Evolutionary conservation across 2,329 filamentous ascomycete species (phyloP), one percentile per base, ranked within the genome.

Genomic region (Coleophoma eucalyptorum): DNA sequence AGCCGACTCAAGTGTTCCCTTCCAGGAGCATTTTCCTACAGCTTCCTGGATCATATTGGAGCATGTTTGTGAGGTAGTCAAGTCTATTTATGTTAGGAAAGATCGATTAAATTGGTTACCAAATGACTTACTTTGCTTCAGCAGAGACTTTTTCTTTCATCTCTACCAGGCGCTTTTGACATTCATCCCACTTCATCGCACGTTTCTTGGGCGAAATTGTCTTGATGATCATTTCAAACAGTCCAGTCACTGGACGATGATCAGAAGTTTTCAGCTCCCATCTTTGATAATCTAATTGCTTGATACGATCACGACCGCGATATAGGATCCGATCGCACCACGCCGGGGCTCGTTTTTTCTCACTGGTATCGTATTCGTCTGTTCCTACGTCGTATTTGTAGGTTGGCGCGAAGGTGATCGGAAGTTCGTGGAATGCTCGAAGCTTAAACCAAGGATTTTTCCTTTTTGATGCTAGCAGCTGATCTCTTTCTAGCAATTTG

Each of bases 371-470:
- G 68, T 97, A 99, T 6, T 83, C 87, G 65, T 97, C 93, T 0
- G 90, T 95, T 15, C 92, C 92, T 0, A 97, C 90, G 61, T 99
- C 94, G 67, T 99, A 99, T 68, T 99, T 99, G 76, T 99, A 99
- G 0, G 94, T 99, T 1, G 94, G 94, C 7, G 90, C 86, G 66
- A 99, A 99, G 0, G 84, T 87, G 62, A 99, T 97, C 1, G 88
- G 89, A 50, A 87, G 78, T 70, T 99, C 94, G n/a, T 87, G 84
- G 67, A 99, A 97, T 0, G 90, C 87, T 18, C 92, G 85, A 5
- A 99, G 79, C 26, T 89, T 83, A 72, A 97, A 97, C 0, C 85
- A 89, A 0, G 93, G 91, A 61, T 97, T 97, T 60, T 90, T 89
- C 47, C 91, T 88, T 50, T 89, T 83, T 12, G 91, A 93, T 0